Evolutionary conservation across 495 filamentous ascomycete genomes (phyloP).

Genomic region (Neurospora sp.): DNA sequence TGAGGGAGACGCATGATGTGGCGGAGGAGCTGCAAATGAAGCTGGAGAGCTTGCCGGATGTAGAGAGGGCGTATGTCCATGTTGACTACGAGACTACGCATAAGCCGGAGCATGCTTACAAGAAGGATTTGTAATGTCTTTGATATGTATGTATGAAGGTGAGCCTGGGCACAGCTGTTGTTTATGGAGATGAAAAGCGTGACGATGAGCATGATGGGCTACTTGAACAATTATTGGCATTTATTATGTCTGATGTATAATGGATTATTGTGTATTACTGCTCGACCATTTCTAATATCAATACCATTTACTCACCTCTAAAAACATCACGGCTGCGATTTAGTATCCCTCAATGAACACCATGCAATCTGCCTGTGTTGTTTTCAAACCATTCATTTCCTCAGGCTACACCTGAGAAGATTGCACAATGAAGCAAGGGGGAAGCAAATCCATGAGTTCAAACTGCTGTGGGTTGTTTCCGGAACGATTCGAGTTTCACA

Average conservation of each 20-base stretch:
- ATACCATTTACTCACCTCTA: not conserved
- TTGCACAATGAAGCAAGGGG: not conserved
- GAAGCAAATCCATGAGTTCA: not conserved
- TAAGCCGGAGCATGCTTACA: conserved; percentile 61
- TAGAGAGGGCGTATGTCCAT: conserved; percentile 94
- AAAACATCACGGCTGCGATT: no score
- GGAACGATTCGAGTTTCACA: not conserved
- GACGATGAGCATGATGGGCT: not conserved
- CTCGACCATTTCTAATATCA: not conserved
- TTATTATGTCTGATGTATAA: not conserved
- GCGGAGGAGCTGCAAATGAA: conserved; percentile 93
- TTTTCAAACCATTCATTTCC: not conserved
- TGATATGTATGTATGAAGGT: not conserved
- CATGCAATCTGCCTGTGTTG: not conserved
- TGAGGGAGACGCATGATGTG: conserved; percentile 80
- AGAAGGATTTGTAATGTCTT: conserved; percentile 39
- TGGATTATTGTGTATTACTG: not conserved
- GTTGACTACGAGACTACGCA: conserved; percentile 96
- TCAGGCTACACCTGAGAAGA: not conserved
- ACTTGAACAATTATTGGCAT: not conserved
- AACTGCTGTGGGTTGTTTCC: not conserved
- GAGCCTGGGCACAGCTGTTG: not conserved
- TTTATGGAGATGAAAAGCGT: not conserved
- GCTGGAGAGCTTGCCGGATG: conserved; percentile 81
- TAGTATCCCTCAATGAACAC: not conserved